phyloP scores from a whole-genome alignment of 2,329 filamentous ascomycete species.

The Nothophaeocryptopus gaeumannii region DNA sequence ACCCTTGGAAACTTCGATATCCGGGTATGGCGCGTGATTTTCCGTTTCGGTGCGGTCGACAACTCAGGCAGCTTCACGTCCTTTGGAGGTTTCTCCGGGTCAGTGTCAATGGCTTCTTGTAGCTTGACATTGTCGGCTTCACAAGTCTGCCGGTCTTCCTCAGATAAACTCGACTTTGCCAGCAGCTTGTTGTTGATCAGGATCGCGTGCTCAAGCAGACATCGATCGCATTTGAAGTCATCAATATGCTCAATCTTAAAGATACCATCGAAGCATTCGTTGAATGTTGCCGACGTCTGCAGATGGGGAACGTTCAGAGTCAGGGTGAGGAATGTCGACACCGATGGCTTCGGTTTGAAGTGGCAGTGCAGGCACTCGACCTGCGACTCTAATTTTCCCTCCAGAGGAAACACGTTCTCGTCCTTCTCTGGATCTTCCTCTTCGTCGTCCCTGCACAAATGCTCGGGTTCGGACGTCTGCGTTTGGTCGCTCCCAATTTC shows the following conservation, averaged over 20 bases:
- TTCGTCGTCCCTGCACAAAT: slow-evolving; percentile 8
- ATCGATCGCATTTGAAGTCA: slow-evolving; percentile 93
- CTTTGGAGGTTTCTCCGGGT: slow-evolving; percentile 74
- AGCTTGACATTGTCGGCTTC: slow-evolving; percentile 63
- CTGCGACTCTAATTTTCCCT: slow-evolving; percentile 89
- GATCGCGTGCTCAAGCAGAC: slow-evolving; percentile 77
- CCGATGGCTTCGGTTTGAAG: slow-evolving; percentile 80
- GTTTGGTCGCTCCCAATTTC: not conserved
- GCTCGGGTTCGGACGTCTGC: not conserved
- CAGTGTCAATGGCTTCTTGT: slow-evolving; percentile 66
- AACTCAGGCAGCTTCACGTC: slow-evolving; percentile 72
- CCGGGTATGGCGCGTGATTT: slow-evolving; percentile 81
- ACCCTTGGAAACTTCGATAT: slow-evolving; percentile 87
- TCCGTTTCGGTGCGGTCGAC: slow-evolving; percentile 72
- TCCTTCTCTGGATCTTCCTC: slow-evolving; percentile 39
- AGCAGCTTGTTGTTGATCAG: slow-evolving; percentile 61
- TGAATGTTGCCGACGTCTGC: slow-evolving; percentile 67
- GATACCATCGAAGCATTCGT: slow-evolving; percentile 86
- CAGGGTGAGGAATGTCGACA: slow-evolving; percentile 84
- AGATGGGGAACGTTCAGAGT: slow-evolving; percentile 88
- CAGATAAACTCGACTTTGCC: slow-evolving; percentile 50
- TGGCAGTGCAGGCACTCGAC: slow-evolving; percentile 88
- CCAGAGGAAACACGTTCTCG: slow-evolving; percentile 81
- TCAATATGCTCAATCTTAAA: slow-evolving; percentile 96
- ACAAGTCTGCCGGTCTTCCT: slow-evolving; percentile 44